Evolutionary conservation across 73 alveolate species (phyloP).

Genomic region (Breviolum minutum): DNA sequence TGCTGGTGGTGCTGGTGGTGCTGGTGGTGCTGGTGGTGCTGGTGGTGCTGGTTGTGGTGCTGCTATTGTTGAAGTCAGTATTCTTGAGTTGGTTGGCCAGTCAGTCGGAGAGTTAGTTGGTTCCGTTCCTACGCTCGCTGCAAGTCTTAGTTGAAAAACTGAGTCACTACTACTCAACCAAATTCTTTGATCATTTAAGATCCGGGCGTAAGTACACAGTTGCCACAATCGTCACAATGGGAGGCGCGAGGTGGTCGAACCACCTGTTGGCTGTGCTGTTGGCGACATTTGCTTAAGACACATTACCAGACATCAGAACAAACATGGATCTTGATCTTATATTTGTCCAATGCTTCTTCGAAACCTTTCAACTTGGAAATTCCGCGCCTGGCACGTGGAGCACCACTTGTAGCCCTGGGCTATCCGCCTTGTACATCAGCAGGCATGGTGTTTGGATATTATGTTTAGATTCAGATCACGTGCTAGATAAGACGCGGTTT

Average conservation of each 20-base stretch:
- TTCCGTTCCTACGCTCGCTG: no score
- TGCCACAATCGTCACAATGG: conserved; percentile 97
- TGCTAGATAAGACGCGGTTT: not conserved
- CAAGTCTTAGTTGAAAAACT: no score
- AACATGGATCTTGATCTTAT: not conserved
- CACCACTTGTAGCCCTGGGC: conserved; percentile 77
- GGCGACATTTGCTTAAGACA: not conserved
- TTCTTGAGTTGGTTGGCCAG: no score
- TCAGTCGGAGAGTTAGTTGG: no score
- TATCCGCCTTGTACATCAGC: conserved; percentile 28
- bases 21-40: not conserved
- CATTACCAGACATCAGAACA: not conserved
- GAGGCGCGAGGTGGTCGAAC: conserved; percentile 96
- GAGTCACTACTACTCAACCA: no score
- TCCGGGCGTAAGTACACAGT: conserved; percentile 96
- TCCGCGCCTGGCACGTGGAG: conserved; percentile 43
- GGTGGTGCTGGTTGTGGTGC: not conserved
- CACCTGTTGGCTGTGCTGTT: conserved; percentile 43
- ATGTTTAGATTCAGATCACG: not conserved
- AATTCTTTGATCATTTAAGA: not conserved
- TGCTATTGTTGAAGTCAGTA: not conserved
- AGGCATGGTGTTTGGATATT: not conserved
- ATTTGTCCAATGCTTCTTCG: not conserved
- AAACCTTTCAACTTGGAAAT: not conserved
- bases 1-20: not conserved